Percentiles rank a stretch among this genome's conserved stretches.
Evolutionary conservation across 768 basidiomycete genomes (phyloP).

Genomic region (Clitopilus passeckerianus): DNA sequence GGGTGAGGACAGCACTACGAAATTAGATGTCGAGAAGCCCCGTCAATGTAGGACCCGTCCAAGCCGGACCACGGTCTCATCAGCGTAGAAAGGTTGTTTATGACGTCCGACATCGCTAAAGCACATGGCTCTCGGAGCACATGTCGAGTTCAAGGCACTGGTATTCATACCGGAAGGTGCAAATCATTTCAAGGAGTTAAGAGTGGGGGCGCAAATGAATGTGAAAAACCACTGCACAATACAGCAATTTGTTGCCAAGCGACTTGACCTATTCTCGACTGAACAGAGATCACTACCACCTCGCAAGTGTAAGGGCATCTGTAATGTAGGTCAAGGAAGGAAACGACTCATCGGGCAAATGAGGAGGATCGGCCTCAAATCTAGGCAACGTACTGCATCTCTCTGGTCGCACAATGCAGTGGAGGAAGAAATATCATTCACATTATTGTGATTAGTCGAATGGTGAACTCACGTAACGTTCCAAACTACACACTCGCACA

Average conservation of each 20-base stretch:
- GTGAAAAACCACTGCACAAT: not conserved
- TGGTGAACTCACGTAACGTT: slow-evolving; percentile 53
- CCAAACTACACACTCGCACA: not conserved
- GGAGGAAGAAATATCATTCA: slow-evolving; percentile 40
- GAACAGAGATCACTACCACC: not conserved
- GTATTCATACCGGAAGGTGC: not conserved
- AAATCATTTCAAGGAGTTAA: not conserved
- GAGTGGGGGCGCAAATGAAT: not conserved
- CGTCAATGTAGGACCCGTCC: not conserved
- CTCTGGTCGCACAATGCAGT: not conserved
- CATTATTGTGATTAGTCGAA: slow-evolving; percentile 38
- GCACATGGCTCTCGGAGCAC: not conserved
- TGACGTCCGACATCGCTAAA: not conserved
- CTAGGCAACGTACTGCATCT: not conserved
- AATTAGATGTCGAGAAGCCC: not conserved
- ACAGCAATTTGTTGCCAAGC: not conserved
- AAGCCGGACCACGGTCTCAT: not conserved
- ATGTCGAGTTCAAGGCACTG: not conserved
- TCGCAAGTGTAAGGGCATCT: not conserved
- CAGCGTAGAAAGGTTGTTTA: slow-evolving; percentile 1
- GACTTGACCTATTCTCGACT: not conserved
- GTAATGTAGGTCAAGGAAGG: not conserved
- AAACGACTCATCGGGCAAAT: not conserved
- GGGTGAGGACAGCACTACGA: not conserved
- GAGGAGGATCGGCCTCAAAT: not conserved